phyloP scores from a whole-genome alignment of 306 rosid species.

The Vigna nakashimae region DNA sequence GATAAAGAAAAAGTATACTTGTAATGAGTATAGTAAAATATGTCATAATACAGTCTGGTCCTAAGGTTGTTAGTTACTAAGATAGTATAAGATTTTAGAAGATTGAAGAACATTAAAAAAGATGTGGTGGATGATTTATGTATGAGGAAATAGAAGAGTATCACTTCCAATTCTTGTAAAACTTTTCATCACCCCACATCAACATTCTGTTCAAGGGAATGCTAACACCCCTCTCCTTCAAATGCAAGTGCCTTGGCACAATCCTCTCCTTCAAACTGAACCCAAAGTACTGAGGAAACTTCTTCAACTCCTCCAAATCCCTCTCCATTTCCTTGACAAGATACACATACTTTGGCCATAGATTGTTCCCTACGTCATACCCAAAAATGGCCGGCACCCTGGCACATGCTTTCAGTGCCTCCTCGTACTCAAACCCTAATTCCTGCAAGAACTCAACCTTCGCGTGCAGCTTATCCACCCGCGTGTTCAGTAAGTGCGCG shows the following conservation, averaged over 20 bases:
- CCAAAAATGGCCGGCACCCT: slow-evolving; percentile 81
- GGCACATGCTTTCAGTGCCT: slow-evolving; percentile 55
- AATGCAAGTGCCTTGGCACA: slow-evolving; percentile 73
- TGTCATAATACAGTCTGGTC: too few relatives aligned
- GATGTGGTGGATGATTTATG: too few relatives aligned
- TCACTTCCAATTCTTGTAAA: slow-evolving; percentile 69
- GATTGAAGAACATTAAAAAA: too few relatives aligned
- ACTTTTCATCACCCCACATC: slow-evolving; percentile 68
- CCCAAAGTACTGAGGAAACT: slow-evolving; percentile 81
- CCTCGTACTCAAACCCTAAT: slow-evolving; percentile 61
- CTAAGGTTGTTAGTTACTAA: too few relatives aligned
- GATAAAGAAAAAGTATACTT: too few relatives aligned
- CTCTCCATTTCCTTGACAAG: slow-evolving; percentile 74
- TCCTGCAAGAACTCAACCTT: slow-evolving; percentile 60
- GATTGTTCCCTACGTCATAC: slow-evolving; percentile 66
- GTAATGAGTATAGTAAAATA: too few relatives aligned
- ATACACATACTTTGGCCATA: slow-evolving; percentile 69
- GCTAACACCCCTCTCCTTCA: slow-evolving; percentile 60
- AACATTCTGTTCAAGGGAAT: slow-evolving; percentile 78
- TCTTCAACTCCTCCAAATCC: slow-evolving; percentile 68
- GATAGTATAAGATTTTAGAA: too few relatives aligned
- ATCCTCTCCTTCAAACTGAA: slow-evolving; percentile 77
- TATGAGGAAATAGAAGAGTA: neutral
- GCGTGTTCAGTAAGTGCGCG: slow-evolving; percentile 75
- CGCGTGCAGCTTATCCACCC: slow-evolving; percentile 61